These are phyloP conservation scores for Spinacia oleracea DNA, from an alignment of 179 eudicot species.

Conservation along the genomic window DNA sequence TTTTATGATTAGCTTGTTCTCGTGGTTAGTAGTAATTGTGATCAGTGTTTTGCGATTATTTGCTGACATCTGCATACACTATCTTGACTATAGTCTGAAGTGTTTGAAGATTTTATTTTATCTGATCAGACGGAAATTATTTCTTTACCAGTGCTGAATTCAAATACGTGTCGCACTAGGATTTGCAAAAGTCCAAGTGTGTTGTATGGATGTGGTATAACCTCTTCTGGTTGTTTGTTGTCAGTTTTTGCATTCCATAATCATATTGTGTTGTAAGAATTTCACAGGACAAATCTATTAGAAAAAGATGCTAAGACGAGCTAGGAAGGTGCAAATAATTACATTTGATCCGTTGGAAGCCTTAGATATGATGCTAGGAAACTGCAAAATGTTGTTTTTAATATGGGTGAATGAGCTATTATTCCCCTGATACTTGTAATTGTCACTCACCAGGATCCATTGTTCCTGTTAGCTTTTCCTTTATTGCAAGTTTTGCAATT, in stretches of 20 bases:
- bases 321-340: neutral
- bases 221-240: neutral
- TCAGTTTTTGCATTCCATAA: neutral
- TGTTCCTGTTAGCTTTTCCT: neutral
- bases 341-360: neutral
- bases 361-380: neutral
- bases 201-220: neutral
- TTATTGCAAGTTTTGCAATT: neutral
- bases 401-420: neutral
- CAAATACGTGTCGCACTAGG: neutral
- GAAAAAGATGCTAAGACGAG: neutral
- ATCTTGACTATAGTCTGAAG: neutral
- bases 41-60: neutral
- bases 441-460: neutral
- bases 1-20: neutral
- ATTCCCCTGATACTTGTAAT: neutral
- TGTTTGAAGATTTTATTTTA: neutral
- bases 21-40: neutral
- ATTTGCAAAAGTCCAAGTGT: neutral
- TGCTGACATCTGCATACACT: neutral
- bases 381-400: neutral
- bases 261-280: neutral
- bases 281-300: neutral
- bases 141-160: neutral
- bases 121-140: neutral